phyloP scores from a whole-genome alignment of 129 eudicot species.

The Escallonia herrerae region DNA sequence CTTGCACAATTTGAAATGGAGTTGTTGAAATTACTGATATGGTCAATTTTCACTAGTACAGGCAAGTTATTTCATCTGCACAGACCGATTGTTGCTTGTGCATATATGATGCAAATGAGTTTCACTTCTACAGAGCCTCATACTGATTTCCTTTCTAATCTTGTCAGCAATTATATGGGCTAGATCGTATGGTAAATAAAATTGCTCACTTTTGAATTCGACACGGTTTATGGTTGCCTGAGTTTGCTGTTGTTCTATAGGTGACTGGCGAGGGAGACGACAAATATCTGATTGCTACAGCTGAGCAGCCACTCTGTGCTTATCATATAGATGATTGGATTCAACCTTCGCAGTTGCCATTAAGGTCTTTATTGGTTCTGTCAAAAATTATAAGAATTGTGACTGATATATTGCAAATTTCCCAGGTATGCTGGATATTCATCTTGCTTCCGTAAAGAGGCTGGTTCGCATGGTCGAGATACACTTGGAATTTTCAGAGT shows the following conservation, averaged over 20 bases:
- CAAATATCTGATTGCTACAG: constrained; percentile 50
- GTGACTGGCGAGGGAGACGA: constrained; percentile 52
- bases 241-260: constrained; percentile 12
- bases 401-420: background rate
- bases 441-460: constrained; percentile 95
- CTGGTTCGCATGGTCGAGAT: constrained; percentile 97
- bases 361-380: constrained; percentile 16
- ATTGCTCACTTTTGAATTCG: too few relatives aligned
- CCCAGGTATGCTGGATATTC: constrained; percentile 94
- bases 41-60: too few relatives aligned
- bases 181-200: too few relatives aligned
- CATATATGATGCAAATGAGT: too few relatives aligned
- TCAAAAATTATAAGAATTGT: too few relatives aligned
- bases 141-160: too few relatives aligned
- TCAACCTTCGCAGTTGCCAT: constrained; percentile 37
- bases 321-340: constrained; percentile 49
- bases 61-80: too few relatives aligned
- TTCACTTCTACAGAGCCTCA: too few relatives aligned
- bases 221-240: background rate
- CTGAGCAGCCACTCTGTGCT: constrained; percentile 56
- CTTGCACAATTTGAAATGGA: too few relatives aligned
- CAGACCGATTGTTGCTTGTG: too few relatives aligned
- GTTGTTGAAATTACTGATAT: too few relatives aligned
- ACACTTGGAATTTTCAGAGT: constrained; percentile 96
- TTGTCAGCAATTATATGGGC: too few relatives aligned